Evolutionary conservation across 2,329 filamentous ascomycete genomes (phyloP).

Genomic region (Colletotrichum simmondsii): DNA sequence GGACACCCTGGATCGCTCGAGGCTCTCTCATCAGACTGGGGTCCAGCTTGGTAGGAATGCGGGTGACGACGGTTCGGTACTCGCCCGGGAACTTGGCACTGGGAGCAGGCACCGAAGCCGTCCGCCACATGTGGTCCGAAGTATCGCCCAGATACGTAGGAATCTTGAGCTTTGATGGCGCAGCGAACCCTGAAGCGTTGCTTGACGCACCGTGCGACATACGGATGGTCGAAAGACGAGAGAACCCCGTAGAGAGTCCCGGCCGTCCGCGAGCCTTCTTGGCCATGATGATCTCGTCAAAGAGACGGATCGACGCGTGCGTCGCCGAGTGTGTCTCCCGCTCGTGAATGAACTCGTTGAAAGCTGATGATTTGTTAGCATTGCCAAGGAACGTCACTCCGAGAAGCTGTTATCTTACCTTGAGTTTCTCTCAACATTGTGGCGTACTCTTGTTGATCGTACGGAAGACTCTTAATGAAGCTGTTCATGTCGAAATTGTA

Average conservation of each 20-base stretch:
- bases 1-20: conserved; percentile 88
- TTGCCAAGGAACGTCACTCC: not conserved
- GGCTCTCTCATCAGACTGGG: conserved; percentile 91
- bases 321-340: conserved; percentile 74
- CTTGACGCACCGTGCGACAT: conserved; percentile 63
- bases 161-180: conserved; percentile 52
- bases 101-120: conserved; percentile 69
- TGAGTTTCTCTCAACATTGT: conserved; percentile 74
- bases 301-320: conserved; percentile 77
- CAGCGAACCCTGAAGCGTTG: conserved; percentile 48
- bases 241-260: conserved; percentile 73
- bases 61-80: conserved; percentile 69
- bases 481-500: conserved; percentile 74
- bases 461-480: conserved; percentile 72
- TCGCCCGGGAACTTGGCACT: conserved; percentile 71
- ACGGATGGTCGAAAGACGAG: conserved; percentile 69
- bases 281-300: conserved; percentile 85
- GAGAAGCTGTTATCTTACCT: conserved; percentile 54
- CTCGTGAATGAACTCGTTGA: conserved; percentile 88
- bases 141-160: conserved; percentile 76
- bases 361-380: conserved; percentile 49
- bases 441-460: conserved; percentile 74
- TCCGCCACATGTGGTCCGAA: conserved; percentile 84
- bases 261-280: conserved; percentile 77
- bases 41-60: conserved; percentile 86